Conservation (phyloP, 495 filamentous ascomycete genomes). For the Podospora pseudoanserina region DNA sequence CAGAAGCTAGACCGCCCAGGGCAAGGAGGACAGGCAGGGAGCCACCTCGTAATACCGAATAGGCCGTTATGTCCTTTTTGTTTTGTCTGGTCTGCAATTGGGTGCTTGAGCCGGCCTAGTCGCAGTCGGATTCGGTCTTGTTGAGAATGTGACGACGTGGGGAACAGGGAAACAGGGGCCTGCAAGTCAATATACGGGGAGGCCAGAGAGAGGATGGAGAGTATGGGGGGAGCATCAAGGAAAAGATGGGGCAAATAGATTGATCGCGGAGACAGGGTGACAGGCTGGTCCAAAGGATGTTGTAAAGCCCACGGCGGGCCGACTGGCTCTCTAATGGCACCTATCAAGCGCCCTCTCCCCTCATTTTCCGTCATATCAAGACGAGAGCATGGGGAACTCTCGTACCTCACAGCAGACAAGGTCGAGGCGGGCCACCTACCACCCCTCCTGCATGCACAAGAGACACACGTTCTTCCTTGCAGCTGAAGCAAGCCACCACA, state of each 20-base stretch:
- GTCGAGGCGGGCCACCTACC: neutral
- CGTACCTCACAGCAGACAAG: conserved; percentile 2
- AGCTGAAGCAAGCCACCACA: conserved; percentile 18
- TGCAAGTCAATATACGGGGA: conserved; percentile 29
- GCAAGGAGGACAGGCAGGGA: conserved; percentile 10
- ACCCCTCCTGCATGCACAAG: conserved; percentile 6
- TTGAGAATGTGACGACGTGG: neutral
- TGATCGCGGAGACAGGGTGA: conserved; percentile 25
- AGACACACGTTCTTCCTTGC: neutral
- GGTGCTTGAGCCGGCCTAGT: neutral
- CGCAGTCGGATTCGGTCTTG: conserved; percentile 2
- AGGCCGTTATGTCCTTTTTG: neutral
- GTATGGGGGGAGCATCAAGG: conserved; percentile 20
- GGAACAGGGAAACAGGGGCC: conserved; percentile 10
- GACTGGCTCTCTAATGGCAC: conserved; percentile 6
- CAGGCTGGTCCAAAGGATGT: conserved; percentile 24
- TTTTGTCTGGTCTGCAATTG: conserved; percentile 9
- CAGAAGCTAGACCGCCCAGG: conserved; percentile 7
- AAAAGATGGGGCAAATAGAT: conserved; percentile 33
- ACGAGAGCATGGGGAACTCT: neutral
- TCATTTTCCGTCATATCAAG: neutral
- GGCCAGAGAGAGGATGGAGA: conserved; percentile 18
- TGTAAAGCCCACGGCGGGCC: conserved; percentile 14
- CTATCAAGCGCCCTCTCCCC: neutral
- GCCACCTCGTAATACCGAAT: conserved; percentile 16